phyloP scores from a whole-genome alignment of 176 grass and related monocot species.

The Aegilops sharonensis region DNA sequence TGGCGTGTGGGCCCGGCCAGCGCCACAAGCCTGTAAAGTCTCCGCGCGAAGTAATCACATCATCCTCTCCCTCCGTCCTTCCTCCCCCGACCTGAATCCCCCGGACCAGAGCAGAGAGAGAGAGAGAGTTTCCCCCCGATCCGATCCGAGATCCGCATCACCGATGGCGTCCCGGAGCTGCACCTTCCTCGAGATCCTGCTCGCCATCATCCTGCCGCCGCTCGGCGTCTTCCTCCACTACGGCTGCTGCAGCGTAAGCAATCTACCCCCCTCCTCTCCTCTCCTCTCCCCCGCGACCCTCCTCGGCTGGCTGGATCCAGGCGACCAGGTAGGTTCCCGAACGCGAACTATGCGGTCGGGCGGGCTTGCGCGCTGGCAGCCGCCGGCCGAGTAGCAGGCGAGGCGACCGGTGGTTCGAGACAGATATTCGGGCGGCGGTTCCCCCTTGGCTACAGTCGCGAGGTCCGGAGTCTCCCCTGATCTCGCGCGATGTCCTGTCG shows the following conservation, averaged over 20 bases:
- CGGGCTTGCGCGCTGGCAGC: neutral
- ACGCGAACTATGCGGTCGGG: neutral
- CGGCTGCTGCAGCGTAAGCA: conserved; percentile 77
- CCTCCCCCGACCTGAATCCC: too few relatives aligned
- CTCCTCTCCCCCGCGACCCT: neutral
- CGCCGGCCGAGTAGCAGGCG: neutral
- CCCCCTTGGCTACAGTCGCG: neutral
- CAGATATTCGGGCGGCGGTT: neutral
- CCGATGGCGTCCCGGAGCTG: conserved; percentile 65
- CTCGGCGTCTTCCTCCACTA: conserved; percentile 88
- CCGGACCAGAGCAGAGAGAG: neutral
- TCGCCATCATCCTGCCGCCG: conserved; percentile 82
- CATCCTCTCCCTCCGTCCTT: neutral
- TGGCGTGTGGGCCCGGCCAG: too few relatives aligned
- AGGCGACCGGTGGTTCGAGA: neutral
- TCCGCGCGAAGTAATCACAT: neutral
- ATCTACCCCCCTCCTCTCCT: too few relatives aligned
- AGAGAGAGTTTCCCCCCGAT: neutral
- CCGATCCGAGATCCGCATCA: neutral
- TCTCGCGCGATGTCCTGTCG: neutral
- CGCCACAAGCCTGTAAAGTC: too few relatives aligned
- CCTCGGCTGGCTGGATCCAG: neutral
- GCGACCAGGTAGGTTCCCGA: neutral
- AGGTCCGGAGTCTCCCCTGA: neutral
- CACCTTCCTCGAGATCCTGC: conserved; percentile 76